Conservation (phyloP, 2,329 filamentous ascomycete species). For the Phyllosticta capitalensis region DNA sequence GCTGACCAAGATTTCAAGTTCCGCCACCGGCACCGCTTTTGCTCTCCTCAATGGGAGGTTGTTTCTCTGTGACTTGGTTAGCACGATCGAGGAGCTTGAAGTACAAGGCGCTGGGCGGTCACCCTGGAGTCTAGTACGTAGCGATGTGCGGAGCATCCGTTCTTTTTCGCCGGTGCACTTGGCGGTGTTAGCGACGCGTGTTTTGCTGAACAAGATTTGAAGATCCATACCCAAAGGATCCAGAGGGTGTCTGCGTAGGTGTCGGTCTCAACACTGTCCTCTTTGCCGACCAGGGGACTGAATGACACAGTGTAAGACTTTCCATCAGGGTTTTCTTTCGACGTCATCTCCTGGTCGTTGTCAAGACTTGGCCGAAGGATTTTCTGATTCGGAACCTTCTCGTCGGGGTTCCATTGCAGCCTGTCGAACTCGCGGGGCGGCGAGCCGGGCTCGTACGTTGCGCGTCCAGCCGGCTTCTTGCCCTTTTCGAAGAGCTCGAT, state of each 20-base stretch:
- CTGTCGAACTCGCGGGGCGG: not conserved
- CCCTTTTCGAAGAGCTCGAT: not conserved
- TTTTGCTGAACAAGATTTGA: too few relatives aligned
- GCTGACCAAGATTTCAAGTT: too few relatives aligned
- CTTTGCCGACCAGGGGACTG: not conserved
- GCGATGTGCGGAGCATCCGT: not conserved
- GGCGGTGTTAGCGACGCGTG: too few relatives aligned
- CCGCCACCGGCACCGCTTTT: too few relatives aligned
- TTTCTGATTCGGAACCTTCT: not conserved
- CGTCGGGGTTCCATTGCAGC: not conserved
- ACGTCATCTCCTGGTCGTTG: too few relatives aligned
- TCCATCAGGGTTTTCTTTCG: not conserved
- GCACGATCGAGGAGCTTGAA: too few relatives aligned
- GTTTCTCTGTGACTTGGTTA: too few relatives aligned
- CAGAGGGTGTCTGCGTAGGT: not conserved
- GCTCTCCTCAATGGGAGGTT: too few relatives aligned
- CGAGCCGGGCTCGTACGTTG: not conserved
- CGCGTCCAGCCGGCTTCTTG: not conserved
- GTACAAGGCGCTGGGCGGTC: too few relatives aligned
- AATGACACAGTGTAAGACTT: too few relatives aligned
- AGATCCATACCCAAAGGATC: not conserved
- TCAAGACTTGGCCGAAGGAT: not conserved
- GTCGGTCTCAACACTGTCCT: not conserved
- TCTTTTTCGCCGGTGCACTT: not conserved
- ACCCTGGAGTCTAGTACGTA: not conserved